phyloP scores from a whole-genome alignment of 2,329 filamentous ascomycete genomes.

The Scedosporium aurantiacum region DNA sequence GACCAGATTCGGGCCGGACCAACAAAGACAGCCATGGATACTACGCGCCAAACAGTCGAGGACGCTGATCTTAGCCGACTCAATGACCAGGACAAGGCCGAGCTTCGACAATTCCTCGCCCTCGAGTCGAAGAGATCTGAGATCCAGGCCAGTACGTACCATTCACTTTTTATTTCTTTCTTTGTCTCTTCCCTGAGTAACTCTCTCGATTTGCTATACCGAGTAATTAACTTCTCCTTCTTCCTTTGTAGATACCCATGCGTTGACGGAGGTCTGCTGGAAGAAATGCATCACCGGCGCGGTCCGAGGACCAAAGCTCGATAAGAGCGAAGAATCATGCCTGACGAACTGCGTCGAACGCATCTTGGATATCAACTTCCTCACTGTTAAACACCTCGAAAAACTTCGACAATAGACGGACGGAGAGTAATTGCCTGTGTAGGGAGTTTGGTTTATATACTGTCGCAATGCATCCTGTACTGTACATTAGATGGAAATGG shows the following conservation, averaged over 20 bases:
- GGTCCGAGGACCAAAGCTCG: conserved; percentile 62
- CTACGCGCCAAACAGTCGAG: conserved; percentile 21
- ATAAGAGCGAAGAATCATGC: conserved; percentile 69
- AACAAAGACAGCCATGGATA: conserved; percentile 2
- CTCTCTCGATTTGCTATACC: neutral
- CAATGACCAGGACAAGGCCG: conserved; percentile 70
- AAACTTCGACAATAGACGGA: conserved; percentile 28
- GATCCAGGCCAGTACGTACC: conserved; percentile 45
- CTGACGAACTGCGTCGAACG: conserved; percentile 88
- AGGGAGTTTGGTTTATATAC: neutral
- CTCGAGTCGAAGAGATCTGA: conserved; percentile 80
- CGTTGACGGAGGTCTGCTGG: conserved; percentile 70
- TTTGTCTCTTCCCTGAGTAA: conserved; percentile 3
- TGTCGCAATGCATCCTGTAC: neutral
- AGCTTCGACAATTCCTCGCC: conserved; percentile 75
- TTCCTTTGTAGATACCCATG: conserved; percentile 36
- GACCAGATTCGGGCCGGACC: neutral
- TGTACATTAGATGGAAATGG: neutral
- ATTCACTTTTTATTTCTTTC: conserved; percentile 11
- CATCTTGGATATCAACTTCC: conserved; percentile 79
- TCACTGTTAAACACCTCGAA: conserved; percentile 79
- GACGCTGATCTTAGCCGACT: conserved; percentile 62
- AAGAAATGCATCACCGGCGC: conserved; percentile 77
- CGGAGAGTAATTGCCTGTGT: neutral
- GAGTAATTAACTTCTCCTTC: neutral